Conservation (phyloP, 2,329 filamentous ascomycete species). For the Cercospora sojina region DNA sequence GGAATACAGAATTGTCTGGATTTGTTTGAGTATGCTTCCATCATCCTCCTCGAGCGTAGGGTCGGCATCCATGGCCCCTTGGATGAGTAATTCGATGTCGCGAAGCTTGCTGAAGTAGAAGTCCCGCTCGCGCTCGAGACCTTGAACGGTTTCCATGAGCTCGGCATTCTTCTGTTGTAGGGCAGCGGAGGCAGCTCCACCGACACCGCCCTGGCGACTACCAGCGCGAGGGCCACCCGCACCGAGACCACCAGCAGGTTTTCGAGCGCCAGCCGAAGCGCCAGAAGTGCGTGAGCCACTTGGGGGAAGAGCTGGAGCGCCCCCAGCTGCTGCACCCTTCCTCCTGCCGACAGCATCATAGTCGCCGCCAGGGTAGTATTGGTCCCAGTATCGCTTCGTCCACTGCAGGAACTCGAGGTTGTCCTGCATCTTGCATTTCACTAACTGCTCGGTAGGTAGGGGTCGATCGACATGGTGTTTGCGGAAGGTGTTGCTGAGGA, state of each 20-base stretch:
- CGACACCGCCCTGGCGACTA: slow-evolving; percentile 46
- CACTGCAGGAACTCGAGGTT: slow-evolving; percentile 99
- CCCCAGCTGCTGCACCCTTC: slow-evolving; percentile 66
- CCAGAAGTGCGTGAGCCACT: slow-evolving; percentile 36
- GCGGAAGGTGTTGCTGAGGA: slow-evolving; percentile 84
- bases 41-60: slow-evolving; percentile 94
- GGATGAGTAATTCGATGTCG: slow-evolving; percentile 92
- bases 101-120: slow-evolving; percentile 99
- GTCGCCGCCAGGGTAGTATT: slow-evolving; percentile 94
- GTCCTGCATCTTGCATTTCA: slow-evolving; percentile 99
- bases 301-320: slow-evolving; percentile 39
- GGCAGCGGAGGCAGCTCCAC: slow-evolving; percentile 61
- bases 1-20: slow-evolving; percentile 94
- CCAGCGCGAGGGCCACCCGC: slow-evolving; percentile 47
- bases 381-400: slow-evolving; percentile 96
- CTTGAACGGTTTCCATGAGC: slow-evolving; percentile 91
- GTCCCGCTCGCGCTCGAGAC: slow-evolving; percentile 91
- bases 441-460: slow-evolving; percentile 80
- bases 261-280: slow-evolving; percentile 51
- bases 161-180: slow-evolving; percentile 82
- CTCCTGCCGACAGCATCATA: slow-evolving; percentile 87
- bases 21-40: slow-evolving; percentile 86
- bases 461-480: slow-evolving; percentile 87
- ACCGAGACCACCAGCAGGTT: slow-evolving; percentile 53
- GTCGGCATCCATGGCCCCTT: slow-evolving; percentile 88